Conservation (phyloP, 139 green algal species). For the Volvox reticuliferus region DNA sequence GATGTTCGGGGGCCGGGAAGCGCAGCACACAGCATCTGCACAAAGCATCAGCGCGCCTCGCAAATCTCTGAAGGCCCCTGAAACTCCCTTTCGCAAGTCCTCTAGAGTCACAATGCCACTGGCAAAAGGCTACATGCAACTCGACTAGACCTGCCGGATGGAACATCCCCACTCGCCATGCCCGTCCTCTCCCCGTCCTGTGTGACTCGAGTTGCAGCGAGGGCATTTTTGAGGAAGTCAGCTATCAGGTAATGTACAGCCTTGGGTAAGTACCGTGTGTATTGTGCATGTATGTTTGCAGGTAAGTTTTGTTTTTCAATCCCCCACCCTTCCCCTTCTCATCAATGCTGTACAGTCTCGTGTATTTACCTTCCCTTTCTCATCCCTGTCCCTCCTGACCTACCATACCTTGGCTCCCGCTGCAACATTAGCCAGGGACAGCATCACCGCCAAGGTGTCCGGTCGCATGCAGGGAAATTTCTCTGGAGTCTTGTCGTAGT, state of each 20-base stretch:
- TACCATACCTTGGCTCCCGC: constrained; percentile 61
- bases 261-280: no score
- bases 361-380: no score
- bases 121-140: constrained; percentile 2
- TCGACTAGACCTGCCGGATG: constrained; percentile 29
- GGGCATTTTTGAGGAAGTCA: no score
- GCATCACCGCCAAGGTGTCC: constrained; percentile 82
- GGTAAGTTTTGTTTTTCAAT: no score
- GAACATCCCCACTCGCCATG: background rate
- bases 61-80: background rate
- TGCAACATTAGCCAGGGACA: constrained; percentile 84
- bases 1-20: constrained; percentile 42
- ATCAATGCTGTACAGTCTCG: no score
- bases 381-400: no score
- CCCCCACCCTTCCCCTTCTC: no score
- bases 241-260: no score
- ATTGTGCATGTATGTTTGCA: no score
- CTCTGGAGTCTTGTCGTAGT: constrained; percentile 64
- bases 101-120: constrained; percentile 46
- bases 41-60: background rate
- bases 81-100: constrained; percentile 47
- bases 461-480: constrained; percentile 76
- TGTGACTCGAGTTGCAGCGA: no score
- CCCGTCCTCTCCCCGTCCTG: background rate
- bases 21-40: background rate